Evolutionary conservation across 73 alveolate genomes (phyloP), one percentile per base, ranked within the genome.

Genomic region (Tetrahymena malaccensis): DNA sequence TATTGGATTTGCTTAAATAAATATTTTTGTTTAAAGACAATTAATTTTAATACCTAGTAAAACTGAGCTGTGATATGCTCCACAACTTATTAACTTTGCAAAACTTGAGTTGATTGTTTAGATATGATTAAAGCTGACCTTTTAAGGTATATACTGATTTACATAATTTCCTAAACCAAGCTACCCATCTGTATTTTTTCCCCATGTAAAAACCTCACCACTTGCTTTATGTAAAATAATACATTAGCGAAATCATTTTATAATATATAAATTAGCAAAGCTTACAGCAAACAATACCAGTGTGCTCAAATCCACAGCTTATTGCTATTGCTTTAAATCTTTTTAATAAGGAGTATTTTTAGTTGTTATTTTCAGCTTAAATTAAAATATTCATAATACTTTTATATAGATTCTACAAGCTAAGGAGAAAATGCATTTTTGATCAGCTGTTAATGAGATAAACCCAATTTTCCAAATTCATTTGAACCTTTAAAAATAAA

Each of bases 181-280:
- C 25, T 70, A 11, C 8, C 89, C 89, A n/a, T 70, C 89, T 22
- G 89, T 70, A 70, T 70, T 70, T 70, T 31, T 70, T 25, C 99
- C 99, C 98, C 99, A 97, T 10, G 97, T 31, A 93, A 56, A 97
- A 15, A 95, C 97, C 21, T 96, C 95, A 7, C 99, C 99, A 22
- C 44, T 85, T 37, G 70, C 94, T 34, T 93, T 93, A 43, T 6
- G 25, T 22, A 9, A 70, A 27, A 27, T 22, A 27, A 93, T 10
- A 35, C 8, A 11, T 19, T 0, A 70, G 6, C 25, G 2, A 27
- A 70, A 70, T 27, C 4, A 70, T 70, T 70, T 70, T 17, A 1
- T 27, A 4, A 70, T 25, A 2, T 70, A 7, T 70, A 21, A 70
- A 70, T 70, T 3, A 3, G 33, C 85, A 56, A 10, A 56, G 6